Conservation (phyloP, 2,329 filamentous ascomycete species). For the Pseudogymnoascus sp. region DNA sequence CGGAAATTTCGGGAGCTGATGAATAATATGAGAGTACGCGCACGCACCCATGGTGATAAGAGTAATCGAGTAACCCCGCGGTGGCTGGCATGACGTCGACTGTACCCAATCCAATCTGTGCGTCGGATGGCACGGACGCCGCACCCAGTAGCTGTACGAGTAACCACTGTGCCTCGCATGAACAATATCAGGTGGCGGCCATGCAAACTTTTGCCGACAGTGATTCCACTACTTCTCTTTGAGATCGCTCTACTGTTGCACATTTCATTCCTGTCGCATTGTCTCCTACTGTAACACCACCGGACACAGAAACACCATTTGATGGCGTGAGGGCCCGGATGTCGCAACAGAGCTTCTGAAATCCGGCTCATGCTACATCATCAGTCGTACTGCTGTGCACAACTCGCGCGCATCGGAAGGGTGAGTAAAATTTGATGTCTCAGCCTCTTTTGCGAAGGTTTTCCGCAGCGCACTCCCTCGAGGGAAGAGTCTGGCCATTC, state of each 20-base stretch:
- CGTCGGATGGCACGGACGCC: neutral
- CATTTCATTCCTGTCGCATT: neutral
- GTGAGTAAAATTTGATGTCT: conserved; percentile 8
- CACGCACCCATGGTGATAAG: conserved; percentile 1
- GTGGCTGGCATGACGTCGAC: conserved; percentile 3
- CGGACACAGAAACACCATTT: neutral
- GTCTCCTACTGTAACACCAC: neutral
- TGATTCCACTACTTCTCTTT: neutral
- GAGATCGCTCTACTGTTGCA: neutral
- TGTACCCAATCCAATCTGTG: neutral
- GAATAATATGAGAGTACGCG: neutral
- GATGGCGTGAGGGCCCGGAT: neutral
- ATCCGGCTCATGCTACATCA: neutral
- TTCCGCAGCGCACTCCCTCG: neutral
- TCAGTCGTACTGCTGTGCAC: neutral
- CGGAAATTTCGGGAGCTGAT: neutral
- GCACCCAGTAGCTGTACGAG: conserved; percentile 7
- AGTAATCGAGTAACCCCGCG: neutral
- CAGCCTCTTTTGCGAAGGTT: neutral
- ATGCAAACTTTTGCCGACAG: conserved; percentile 4
- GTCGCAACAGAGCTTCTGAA: conserved; percentile 4
- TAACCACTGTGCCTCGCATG: neutral
- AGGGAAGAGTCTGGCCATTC: neutral
- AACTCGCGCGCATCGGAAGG: neutral
- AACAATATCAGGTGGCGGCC: conserved; percentile 1